phyloP scores from a whole-genome alignment of 1,284 basidiomycete species.

The Anthracocystis walkeri region DNA sequence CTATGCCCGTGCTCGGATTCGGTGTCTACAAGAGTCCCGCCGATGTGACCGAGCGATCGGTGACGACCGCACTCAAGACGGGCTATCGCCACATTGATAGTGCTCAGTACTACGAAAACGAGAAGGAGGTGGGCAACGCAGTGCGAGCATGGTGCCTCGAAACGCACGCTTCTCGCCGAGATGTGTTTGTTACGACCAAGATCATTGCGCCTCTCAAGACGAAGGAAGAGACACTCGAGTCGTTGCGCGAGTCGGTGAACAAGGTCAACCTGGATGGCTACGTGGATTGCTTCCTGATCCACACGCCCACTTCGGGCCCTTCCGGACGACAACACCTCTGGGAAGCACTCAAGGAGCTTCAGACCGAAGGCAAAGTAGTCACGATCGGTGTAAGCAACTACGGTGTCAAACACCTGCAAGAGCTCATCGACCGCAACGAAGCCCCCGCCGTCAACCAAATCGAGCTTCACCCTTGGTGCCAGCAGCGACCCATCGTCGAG shows the following conservation, averaged over 20 bases:
- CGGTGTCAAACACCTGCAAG: slow-evolving; percentile 44
- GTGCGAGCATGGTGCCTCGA: slow-evolving; percentile 43
- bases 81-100: slow-evolving; percentile 50
- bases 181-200: slow-evolving; percentile 53
- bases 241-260: slow-evolving; percentile 36
- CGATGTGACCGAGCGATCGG: slow-evolving; percentile 36
- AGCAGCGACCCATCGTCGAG: slow-evolving; percentile 45
- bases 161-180: slow-evolving; percentile 30
- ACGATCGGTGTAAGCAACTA: slow-evolving; percentile 49
- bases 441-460: slow-evolving; percentile 46
- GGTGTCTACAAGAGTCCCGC: slow-evolving; percentile 47
- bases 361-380: slow-evolving; percentile 38
- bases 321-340: slow-evolving; percentile 45
- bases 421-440: slow-evolving; percentile 30
- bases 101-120: slow-evolving; percentile 52
- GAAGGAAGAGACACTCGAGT: slow-evolving; percentile 35
- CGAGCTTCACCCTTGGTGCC: slow-evolving; percentile 53
- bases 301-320: slow-evolving; percentile 46
- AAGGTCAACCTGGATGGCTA: slow-evolving; percentile 45
- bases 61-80: slow-evolving; percentile 38
- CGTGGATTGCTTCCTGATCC: slow-evolving; percentile 53
- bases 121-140: slow-evolving; percentile 43
- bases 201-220: slow-evolving; percentile 29
- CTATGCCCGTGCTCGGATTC: slow-evolving; percentile 48
- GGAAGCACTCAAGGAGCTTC: slow-evolving; percentile 46